A percentile compares a stretch with the other conserved stretches of the same genome.
Evolutionary conservation across 2,329 filamentous ascomycete species (phyloP).

Genomic region (Chrysoporthe puriensis): DNA sequence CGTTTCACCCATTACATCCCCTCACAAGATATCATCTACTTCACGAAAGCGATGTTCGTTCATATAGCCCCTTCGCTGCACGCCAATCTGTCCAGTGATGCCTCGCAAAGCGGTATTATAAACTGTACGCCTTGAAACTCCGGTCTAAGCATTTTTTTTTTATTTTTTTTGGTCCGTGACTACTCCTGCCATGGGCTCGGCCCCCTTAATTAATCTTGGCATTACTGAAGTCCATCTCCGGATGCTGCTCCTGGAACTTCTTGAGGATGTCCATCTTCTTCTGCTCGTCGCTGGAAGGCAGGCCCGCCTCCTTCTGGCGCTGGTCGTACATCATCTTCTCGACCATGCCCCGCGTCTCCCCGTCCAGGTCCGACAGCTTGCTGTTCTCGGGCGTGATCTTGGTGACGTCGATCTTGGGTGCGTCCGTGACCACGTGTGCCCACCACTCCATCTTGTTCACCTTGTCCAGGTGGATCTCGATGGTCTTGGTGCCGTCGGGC

Average conservation of each 20-base stretch:
- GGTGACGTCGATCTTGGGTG: constrained; percentile 90
- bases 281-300: constrained; percentile 90
- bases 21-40: not conserved
- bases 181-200: not conserved
- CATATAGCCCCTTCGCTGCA: not conserved
- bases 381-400: constrained; percentile 95
- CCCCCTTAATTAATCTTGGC: constrained; percentile 63
- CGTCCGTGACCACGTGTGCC: constrained; percentile 84
- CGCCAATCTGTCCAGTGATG: constrained; percentile 17
- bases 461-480: constrained; percentile 92
- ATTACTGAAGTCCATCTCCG: constrained; percentile 74
- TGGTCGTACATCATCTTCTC: constrained; percentile 99
- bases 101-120: constrained; percentile 23
- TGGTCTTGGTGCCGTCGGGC: constrained; percentile 65
- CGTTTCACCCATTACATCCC: constrained; percentile 66
- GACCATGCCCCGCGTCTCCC: constrained; percentile 93
- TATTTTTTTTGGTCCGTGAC: not conserved
- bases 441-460: constrained; percentile 98
- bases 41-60: not conserved
- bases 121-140: constrained; percentile 18
- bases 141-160: not conserved
- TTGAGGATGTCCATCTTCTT: constrained; percentile 91
- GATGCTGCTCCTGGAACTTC: constrained; percentile 84
- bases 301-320: constrained; percentile 90
- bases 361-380: constrained; percentile 89